phyloP scores from a whole-genome alignment of 176 grass and related monocot genomes.

The Cenchrus fungigraminus region DNA sequence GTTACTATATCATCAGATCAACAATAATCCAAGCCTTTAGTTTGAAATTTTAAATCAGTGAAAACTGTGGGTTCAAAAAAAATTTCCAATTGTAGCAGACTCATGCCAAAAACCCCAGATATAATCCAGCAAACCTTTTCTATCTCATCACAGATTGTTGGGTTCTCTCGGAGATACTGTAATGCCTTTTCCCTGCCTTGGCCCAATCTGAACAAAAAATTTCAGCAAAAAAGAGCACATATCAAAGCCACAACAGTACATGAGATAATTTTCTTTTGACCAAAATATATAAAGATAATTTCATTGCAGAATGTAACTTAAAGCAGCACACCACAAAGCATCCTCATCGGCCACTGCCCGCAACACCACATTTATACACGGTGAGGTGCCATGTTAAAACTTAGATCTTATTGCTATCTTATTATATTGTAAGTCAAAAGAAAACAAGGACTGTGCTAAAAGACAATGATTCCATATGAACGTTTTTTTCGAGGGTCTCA shows the following conservation, averaged over 20 bases:
- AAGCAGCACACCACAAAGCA: background rate
- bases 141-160: slow-evolving; percentile 68
- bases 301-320: background rate
- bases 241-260: slow-evolving; percentile 4
- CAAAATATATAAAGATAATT: background rate
- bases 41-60: background rate
- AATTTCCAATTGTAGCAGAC: background rate
- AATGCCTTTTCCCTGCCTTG: slow-evolving; percentile 93
- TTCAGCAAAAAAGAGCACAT: slow-evolving; percentile 12
- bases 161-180: slow-evolving; percentile 85
- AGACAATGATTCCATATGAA: slow-evolving; percentile 1
- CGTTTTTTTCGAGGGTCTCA: background rate
- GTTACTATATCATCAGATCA: background rate
- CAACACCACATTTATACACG: background rate
- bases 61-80: background rate
- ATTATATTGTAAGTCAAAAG: background rate
- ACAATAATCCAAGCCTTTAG: background rate
- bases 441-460: background rate
- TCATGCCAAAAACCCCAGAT: background rate
- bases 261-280: background rate
- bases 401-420: background rate
- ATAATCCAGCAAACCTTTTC: slow-evolving; percentile 71
- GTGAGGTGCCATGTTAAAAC: background rate
- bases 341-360: background rate
- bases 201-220: slow-evolving; percentile 58